phyloP scores from a whole-genome alignment of 192 early-diverging fungal species.

The Podila minutissima region DNA sequence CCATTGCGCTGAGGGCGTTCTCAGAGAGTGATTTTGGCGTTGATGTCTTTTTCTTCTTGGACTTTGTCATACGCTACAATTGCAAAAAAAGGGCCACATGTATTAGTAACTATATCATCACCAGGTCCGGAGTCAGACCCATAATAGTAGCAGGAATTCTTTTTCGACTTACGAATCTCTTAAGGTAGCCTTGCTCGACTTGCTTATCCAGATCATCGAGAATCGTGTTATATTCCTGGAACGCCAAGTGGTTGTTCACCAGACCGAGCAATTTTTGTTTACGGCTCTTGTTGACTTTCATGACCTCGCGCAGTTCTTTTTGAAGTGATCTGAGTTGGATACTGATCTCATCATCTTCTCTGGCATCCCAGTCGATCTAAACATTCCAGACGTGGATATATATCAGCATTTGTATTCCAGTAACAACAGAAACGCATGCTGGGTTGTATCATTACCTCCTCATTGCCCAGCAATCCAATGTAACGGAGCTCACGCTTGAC shows the following conservation, averaged over 20 bases:
- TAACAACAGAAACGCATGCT: too few relatives aligned
- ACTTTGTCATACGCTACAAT: conserved; percentile 68
- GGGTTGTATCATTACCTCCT: conserved; percentile 62
- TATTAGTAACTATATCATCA: background rate
- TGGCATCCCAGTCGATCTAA: conserved; percentile 72
- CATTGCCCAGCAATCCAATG: conserved; percentile 83
- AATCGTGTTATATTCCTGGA: conserved; percentile 88
- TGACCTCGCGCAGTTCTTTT: conserved; percentile 76
- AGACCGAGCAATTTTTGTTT: conserved; percentile 73
- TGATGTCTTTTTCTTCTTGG: conserved; percentile 72
- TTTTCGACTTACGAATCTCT: conserved; percentile 77
- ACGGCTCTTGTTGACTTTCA: conserved; percentile 70
- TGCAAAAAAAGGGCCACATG: conserved; percentile 13
- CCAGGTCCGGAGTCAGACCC: background rate
- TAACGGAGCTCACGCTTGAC: conserved; percentile 84
- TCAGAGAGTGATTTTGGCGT: conserved; percentile 72
- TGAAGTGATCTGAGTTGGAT: conserved; percentile 75
- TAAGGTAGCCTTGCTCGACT: conserved; percentile 87
- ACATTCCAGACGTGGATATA: background rate
- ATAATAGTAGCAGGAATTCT: background rate
- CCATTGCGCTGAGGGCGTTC: conserved; percentile 70
- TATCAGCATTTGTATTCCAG: background rate
- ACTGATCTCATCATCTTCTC: conserved; percentile 81
- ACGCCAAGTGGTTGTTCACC: conserved; percentile 78
- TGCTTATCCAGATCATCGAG: conserved; percentile 90